These are phyloP conservation scores for Achaetomiella virescens DNA, from an alignment of 495 filamentous ascomycete species.

Conservation along the genomic window DNA sequence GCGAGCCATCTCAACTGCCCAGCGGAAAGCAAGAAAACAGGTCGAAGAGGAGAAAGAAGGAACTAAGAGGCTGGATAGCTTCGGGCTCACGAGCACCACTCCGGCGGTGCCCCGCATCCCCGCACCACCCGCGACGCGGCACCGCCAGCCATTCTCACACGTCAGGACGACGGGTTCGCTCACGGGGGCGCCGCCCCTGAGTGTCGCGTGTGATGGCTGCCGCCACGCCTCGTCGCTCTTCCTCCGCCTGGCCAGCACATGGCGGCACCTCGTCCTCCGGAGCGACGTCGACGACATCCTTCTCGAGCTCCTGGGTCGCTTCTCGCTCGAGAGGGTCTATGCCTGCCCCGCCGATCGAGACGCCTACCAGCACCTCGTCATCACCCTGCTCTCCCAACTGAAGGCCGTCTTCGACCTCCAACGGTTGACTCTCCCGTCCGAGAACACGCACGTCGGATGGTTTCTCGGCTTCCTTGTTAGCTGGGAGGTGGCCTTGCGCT, in stretches of 20 bases:
- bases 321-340: constrained; percentile 36
- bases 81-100: not conserved
- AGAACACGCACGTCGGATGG: constrained; percentile 27
- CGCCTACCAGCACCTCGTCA: constrained; percentile 27
- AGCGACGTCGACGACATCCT: constrained; percentile 36
- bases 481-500: constrained; percentile 34
- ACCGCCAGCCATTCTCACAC: not conserved
- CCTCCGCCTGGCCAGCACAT: constrained; percentile 25
- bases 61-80: not conserved
- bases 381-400: constrained; percentile 19
- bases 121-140: constrained; percentile 4
- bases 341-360: constrained; percentile 11
- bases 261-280: constrained; percentile 28
- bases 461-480: constrained; percentile 33
- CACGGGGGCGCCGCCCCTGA: not conserved
- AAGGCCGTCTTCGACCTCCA: constrained; percentile 33
- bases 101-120: constrained; percentile 6
- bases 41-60: not conserved
- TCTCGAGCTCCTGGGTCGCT: constrained; percentile 32
- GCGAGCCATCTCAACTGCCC: too few relatives aligned
- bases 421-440: constrained; percentile 29
- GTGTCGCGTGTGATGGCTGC: constrained; percentile 25
- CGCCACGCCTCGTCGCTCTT: constrained; percentile 31
- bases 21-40: not conserved
- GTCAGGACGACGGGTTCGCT: not conserved